Evolutionary conservation across 129 eudicot species (phyloP).

Genomic region (Artemisia annua): DNA sequence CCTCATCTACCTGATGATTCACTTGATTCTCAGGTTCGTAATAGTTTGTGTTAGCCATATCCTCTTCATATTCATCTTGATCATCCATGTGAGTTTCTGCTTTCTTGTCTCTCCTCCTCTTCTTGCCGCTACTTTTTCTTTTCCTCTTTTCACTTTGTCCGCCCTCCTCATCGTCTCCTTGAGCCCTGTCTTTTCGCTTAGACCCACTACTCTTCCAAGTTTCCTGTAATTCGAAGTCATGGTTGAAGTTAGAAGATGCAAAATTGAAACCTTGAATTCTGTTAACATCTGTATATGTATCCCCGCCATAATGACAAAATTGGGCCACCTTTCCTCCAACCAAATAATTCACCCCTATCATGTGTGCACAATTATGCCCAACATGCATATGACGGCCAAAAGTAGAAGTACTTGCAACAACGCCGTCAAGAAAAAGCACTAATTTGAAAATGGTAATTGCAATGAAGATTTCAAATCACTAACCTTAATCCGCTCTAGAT

Average conservation of each 20-base stretch:
- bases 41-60: conserved; percentile 45
- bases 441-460: neutral
- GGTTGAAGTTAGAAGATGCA: too few relatives aligned
- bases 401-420: neutral
- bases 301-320: too few relatives aligned
- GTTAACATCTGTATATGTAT: too few relatives aligned
- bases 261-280: too few relatives aligned
- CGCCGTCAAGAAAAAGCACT: neutral
- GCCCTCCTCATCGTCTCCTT: conserved; percentile 74
- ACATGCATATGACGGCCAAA: neutral
- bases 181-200: conserved; percentile 80
- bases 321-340: too few relatives aligned
- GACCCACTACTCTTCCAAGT: conserved; percentile 79
- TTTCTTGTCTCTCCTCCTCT: conserved; percentile 78
- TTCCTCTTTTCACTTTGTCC: conserved; percentile 75
- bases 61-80: conserved; percentile 67
- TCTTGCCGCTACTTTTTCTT: conserved; percentile 67
- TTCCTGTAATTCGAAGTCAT: conserved; percentile 44
- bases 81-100: conserved; percentile 61
- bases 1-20: conserved; percentile 42
- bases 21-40: conserved; percentile 47
- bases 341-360: too few relatives aligned
- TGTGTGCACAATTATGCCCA: neutral
- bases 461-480: conserved; percentile 21
- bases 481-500: conserved; percentile 85